Conservation (phyloP, 2,329 filamentous ascomycete species). For the Aspergillus intermedius region DNA sequence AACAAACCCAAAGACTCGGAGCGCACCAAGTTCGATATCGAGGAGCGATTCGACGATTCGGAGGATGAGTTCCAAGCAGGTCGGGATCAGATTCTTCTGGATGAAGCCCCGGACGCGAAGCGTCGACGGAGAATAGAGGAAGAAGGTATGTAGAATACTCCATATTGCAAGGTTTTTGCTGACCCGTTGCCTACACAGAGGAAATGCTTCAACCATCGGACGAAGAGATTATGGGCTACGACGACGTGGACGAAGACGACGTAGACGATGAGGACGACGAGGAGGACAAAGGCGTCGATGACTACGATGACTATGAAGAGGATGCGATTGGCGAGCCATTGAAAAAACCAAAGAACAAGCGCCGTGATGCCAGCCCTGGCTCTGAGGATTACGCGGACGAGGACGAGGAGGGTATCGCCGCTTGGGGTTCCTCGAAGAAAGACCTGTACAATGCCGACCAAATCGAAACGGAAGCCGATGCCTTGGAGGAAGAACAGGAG, state of each 20-base stretch:
- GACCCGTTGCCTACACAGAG: slow-evolving; percentile 36
- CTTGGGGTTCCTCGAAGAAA: slow-evolving; percentile 80
- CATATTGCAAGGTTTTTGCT: slow-evolving; percentile 6
- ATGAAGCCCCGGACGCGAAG: slow-evolving; percentile 74
- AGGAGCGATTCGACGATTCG: slow-evolving; percentile 81
- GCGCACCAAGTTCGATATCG: slow-evolving; percentile 31
- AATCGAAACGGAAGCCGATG: slow-evolving; percentile 64
- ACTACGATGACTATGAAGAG: slow-evolving; percentile 26
- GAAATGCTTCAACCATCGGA: slow-evolving; percentile 53
- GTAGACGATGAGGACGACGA: slow-evolving; percentile 30
- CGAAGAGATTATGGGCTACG: slow-evolving; percentile 56
- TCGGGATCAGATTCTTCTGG: slow-evolving; percentile 77
- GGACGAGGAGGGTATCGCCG: slow-evolving; percentile 54
- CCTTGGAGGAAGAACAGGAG: slow-evolving; percentile 86
- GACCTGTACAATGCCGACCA: slow-evolving; percentile 90
- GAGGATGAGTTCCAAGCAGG: slow-evolving; percentile 90
- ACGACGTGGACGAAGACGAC: slow-evolving; percentile 44
- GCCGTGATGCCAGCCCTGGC: slow-evolving; percentile 14
- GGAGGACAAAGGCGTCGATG: slow-evolving; percentile 42
- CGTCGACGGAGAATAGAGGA: slow-evolving; percentile 64
- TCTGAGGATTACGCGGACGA: slow-evolving; percentile 18
- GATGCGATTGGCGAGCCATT: slow-evolving; percentile 20
- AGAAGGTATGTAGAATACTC: slow-evolving; percentile 44
- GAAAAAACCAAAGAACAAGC: slow-evolving; percentile 16
- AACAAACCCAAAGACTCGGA: slow-evolving; percentile 21